Percentiles rank a stretch among this genome's conserved stretches.
Conservation (phyloP, 768 basidiomycete genomes). For the Infundibulicybe gibba region DNA sequence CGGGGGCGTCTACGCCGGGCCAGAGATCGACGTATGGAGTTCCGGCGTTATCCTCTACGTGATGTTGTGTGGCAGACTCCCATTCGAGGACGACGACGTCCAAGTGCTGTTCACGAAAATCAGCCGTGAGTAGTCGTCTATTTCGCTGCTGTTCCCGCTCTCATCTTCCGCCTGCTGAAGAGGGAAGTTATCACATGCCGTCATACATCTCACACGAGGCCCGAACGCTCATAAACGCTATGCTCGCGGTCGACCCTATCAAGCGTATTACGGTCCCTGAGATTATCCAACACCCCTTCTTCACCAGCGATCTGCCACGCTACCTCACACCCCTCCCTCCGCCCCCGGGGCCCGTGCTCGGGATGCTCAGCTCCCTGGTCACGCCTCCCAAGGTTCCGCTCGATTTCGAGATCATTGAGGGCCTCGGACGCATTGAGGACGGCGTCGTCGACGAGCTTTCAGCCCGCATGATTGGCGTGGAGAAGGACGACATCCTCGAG, state of each 20-base stretch:
- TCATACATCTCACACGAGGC: constrained; percentile 78
- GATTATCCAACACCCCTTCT: constrained; percentile 89
- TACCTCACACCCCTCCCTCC: constrained; percentile 86
- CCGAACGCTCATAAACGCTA: constrained; percentile 71
- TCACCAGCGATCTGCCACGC: constrained; percentile 76
- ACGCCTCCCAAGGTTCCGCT: constrained; percentile 58
- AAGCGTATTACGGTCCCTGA: constrained; percentile 93
- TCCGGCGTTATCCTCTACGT: constrained; percentile 99
- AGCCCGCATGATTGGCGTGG: constrained; percentile 65
- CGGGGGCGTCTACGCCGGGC: constrained; percentile 93
- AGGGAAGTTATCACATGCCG: constrained; percentile 86
- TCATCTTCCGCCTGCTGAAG: constrained; percentile 30
- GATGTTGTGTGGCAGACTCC: constrained; percentile 91
- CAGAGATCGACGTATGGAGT: constrained; percentile 99
- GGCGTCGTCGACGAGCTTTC: constrained; percentile 85
- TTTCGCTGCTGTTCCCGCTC: background rate
- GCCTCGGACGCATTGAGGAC: constrained; percentile 89
- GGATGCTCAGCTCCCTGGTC: constrained; percentile 69
- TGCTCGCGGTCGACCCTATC: constrained; percentile 93
- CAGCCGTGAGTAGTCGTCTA: constrained; percentile 51
- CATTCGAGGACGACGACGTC: constrained; percentile 97
- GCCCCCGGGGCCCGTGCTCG: constrained; percentile 72
- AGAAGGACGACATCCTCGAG: constrained; percentile 85
- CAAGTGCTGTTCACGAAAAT: constrained; percentile 93
- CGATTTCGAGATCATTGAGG: constrained; percentile 86